phyloP scores from a whole-genome alignment of 1,284 basidiomycete genomes.

The Apiotrichum gamsii region DNA sequence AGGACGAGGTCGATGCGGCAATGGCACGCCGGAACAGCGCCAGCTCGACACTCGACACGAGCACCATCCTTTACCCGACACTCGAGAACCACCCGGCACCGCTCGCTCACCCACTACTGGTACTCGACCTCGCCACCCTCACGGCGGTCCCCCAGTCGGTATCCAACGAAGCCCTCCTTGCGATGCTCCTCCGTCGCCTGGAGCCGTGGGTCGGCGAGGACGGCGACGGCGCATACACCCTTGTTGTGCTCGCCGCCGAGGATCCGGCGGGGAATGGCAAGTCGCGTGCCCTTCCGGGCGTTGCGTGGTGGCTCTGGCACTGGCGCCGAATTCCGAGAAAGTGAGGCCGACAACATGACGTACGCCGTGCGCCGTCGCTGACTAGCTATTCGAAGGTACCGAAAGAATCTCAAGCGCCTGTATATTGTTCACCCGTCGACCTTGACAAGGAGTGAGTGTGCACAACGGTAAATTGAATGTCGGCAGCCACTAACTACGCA shows the following conservation, averaged over 20 bases:
- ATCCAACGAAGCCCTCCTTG: conserved; percentile 29
- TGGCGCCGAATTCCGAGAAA: conserved; percentile 32
- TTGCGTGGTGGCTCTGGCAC: conserved; percentile 37
- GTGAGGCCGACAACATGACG: no score
- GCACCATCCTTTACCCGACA: conserved; percentile 11
- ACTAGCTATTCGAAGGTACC: conserved; percentile 27
- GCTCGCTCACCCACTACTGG: conserved; percentile 22
- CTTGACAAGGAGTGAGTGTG: conserved; percentile 29
- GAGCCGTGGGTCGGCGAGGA: conserved; percentile 40
- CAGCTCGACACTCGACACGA: conserved; percentile 4
- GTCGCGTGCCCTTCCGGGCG: conserved; percentile 24
- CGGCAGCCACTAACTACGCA: neutral
- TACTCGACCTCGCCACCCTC: conserved; percentile 25
- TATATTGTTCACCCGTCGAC: conserved; percentile 39
- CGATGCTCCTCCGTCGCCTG: conserved; percentile 21
- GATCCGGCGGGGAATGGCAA: conserved; percentile 11
- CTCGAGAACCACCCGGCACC: conserved; percentile 15
- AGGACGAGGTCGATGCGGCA: neutral
- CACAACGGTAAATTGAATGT: no score
- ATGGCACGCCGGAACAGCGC: no score
- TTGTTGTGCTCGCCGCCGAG: conserved; percentile 35
- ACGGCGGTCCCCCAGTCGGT: conserved; percentile 14
- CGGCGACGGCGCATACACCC: conserved; percentile 30
- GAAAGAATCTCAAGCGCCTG: conserved; percentile 41
- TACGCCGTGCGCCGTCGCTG: neutral